Percentiles rank a stretch among this genome's conserved stretches.
Evolutionary conservation across 2,329 filamentous ascomycete species (phyloP).

Genomic region (Beauveria pseudobassiana): DNA sequence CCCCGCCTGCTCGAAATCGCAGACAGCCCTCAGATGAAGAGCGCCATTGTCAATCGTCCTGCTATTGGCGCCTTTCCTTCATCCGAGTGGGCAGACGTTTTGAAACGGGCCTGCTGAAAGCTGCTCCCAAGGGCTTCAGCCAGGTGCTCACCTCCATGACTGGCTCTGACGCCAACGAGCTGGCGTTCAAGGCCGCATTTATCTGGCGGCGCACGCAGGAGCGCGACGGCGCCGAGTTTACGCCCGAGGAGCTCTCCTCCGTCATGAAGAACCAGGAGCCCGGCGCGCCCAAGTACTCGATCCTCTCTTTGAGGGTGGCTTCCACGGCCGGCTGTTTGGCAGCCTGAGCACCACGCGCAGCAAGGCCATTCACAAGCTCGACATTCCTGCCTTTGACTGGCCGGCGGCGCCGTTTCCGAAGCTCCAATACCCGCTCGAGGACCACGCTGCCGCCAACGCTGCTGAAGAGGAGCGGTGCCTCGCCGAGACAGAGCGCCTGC

Average conservation of each 20-base stretch:
- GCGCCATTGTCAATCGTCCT: slow-evolving; percentile 77
- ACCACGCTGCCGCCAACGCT: slow-evolving; percentile 71
- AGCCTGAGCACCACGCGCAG: slow-evolving; percentile 81
- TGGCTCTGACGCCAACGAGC: slow-evolving; percentile 89
- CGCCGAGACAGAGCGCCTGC: slow-evolving; percentile 73
- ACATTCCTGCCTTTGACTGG: slow-evolving; percentile 94
- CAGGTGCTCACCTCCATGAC: slow-evolving; percentile 89
- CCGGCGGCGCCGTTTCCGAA: slow-evolving; percentile 80
- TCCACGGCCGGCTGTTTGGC: slow-evolving; percentile 88
- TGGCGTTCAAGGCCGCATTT: slow-evolving; percentile 91
- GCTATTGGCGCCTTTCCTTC: slow-evolving; percentile 87
- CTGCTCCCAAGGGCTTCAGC: slow-evolving; percentile 73
- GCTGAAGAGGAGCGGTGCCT: slow-evolving; percentile 73
- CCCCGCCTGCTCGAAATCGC: slow-evolving; percentile 61
- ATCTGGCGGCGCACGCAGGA: slow-evolving; percentile 81
- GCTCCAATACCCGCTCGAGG: slow-evolving; percentile 79
- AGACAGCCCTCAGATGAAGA: slow-evolving; percentile 69
- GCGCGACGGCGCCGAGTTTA: slow-evolving; percentile 79
- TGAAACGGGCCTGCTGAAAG: slow-evolving; percentile 73
- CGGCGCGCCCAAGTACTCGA: slow-evolving; percentile 71
- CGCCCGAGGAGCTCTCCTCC: slow-evolving; percentile 62
- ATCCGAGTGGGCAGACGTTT: slow-evolving; percentile 71
- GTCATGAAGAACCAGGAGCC: slow-evolving; percentile 76
- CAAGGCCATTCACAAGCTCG: slow-evolving; percentile 91
- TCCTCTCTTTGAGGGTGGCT: slow-evolving; percentile 78